Base-by-base conservation (phyloP, 2,329 filamentous ascomycete species). In the Xylaria sp. region DNA sequence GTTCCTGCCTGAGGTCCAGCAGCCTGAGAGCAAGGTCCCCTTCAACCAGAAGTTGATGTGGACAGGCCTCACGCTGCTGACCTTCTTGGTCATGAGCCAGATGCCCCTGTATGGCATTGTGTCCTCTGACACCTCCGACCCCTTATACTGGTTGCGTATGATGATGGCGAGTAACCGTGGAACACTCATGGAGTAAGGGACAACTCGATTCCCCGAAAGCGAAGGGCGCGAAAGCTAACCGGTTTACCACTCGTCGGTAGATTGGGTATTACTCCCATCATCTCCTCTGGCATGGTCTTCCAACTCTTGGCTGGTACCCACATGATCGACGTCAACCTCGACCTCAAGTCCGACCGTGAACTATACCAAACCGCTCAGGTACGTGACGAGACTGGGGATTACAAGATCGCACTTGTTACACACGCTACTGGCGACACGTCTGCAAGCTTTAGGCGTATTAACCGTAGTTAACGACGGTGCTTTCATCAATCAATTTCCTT, bases 281-380 rank as follows among this genome's bases (percentile, higher is more conserved):
- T 99, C 82, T 97, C 95, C 64, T 98, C 95, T 38, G 95, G 95
- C 82, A 99, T 99, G 95, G 93, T 99, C 76, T 99, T 99, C 89
- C 95, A 99, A 89, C 94, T 99, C 76, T 92, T 99, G 70, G 95
- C 95, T 76, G 95, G 95, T 77, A 99, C 95, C 79, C 95, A 99
- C 87, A 91, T 98, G 84, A 98, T 99, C 82, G 95, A 99, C 79
- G 94, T 99, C 85, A 98, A 99, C 88, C 92, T 99, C 75, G 95
- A 99, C 86, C 90, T 98, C 81, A 99, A 99, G 87, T 95, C 94
- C 80, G 95, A 99, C 82, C 95, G 95, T 82, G 95, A 99, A 85
- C 89, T 99, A 69, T 99, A 99, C 88, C 95, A 99, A 86, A 99
- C 94, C 69, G 95, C 96, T 60, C 95, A 99, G 28, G 28, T 31